phyloP scores from a whole-genome alignment of 495 filamentous ascomycete genomes.

The Glutinoglossum americanum region DNA sequence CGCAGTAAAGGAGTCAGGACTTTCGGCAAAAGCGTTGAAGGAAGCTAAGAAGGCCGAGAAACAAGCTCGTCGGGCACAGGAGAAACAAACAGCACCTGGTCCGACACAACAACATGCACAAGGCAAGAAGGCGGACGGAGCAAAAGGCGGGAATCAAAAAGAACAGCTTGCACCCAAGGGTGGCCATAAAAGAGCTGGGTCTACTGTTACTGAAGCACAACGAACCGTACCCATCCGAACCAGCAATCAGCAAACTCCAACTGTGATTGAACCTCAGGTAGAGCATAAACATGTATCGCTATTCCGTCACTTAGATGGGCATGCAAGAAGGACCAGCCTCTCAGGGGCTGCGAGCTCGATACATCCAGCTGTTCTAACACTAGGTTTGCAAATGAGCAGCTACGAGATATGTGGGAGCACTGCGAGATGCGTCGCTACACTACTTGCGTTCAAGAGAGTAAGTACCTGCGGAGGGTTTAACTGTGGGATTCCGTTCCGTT shows the following conservation, averaged over 20 bases:
- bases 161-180: conserved; percentile 12
- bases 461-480: not conserved
- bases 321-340: conserved; percentile 43
- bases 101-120: conserved; percentile 14
- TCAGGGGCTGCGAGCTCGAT: conserved; percentile 70
- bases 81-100: conserved; percentile 26
- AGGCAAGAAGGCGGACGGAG: conserved; percentile 8
- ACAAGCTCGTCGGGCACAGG: conserved; percentile 44
- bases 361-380: conserved; percentile 63
- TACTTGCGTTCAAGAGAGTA: conserved; percentile 76
- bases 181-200: conserved; percentile 6
- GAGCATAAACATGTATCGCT: conserved; percentile 56
- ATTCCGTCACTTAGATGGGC: conserved; percentile 70
- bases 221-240: conserved; percentile 17
- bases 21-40: conserved; percentile 12
- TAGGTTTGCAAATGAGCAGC: conserved; percentile 77
- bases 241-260: conserved; percentile 23
- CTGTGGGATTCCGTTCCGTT: not conserved
- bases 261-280: conserved; percentile 24
- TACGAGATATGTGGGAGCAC: conserved; percentile 82
- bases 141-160: conserved; percentile 2
- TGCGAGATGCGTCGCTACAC: conserved; percentile 65
- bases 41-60: conserved; percentile 13
- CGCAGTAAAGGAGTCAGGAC: conserved; percentile 1
- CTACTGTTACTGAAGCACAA: conserved; percentile 18